Evolutionary conservation across 371 early-diverging fungal genomes (phyloP).

Genomic region (Paraphysoderma sedebokerense): DNA sequence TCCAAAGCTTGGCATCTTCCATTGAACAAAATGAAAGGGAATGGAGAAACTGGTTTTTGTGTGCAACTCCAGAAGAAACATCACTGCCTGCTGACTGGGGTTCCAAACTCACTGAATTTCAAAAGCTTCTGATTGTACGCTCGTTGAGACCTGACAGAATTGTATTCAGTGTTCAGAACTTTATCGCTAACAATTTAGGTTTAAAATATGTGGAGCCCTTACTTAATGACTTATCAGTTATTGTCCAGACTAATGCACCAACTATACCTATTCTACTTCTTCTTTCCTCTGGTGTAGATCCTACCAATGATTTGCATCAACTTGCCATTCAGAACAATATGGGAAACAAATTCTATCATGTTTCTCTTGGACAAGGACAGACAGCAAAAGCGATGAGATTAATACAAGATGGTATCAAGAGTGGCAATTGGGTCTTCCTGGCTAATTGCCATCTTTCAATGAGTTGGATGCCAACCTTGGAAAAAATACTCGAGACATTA

Average conservation of each 20-base stretch:
- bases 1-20: slow-evolving; percentile 22
- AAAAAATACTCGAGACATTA: slow-evolving; percentile 29
- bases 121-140: slow-evolving; percentile 27
- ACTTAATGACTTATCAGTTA: slow-evolving; percentile 24
- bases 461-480: slow-evolving; percentile 30
- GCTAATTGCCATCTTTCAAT: slow-evolving; percentile 35
- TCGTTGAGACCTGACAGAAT: slow-evolving; percentile 29
- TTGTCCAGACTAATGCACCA: slow-evolving; percentile 23
- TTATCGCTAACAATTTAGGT: slow-evolving; percentile 25
- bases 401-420: slow-evolving; percentile 23
- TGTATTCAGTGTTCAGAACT: slow-evolving; percentile 22
- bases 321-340: slow-evolving; percentile 25
- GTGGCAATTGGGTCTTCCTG: slow-evolving; percentile 34
- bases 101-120: slow-evolving; percentile 30
- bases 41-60: slow-evolving; percentile 33
- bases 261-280: slow-evolving; percentile 29
- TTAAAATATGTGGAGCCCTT: slow-evolving; percentile 24
- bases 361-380: slow-evolving; percentile 36
- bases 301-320: slow-evolving; percentile 14
- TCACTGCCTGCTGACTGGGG: slow-evolving; percentile 37
- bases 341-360: slow-evolving; percentile 20
- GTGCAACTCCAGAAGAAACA: slow-evolving; percentile 23
- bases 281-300: slow-evolving; percentile 30
- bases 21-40: slow-evolving; percentile 34
- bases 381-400: slow-evolving; percentile 24